phyloP scores from a whole-genome alignment of 768 basidiomycete species.

The Multifurca ochricompacta region DNA sequence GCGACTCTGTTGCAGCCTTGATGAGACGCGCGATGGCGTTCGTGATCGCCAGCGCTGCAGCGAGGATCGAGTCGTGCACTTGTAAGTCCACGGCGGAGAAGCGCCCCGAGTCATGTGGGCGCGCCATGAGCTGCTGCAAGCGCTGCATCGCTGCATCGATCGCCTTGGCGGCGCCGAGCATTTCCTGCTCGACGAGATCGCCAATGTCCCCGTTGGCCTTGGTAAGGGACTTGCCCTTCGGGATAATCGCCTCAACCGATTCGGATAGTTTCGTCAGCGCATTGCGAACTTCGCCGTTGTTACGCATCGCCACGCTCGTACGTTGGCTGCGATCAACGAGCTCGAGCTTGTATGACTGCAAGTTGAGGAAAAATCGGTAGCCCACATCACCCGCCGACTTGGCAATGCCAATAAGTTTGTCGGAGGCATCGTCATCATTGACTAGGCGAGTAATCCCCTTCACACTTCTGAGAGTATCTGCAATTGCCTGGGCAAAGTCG shows the following conservation, averaged over 20 bases:
- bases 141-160: slow-evolving; percentile 91
- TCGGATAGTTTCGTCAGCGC: slow-evolving; percentile 83
- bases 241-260: slow-evolving; percentile 75
- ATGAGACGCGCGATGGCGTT: slow-evolving; percentile 92
- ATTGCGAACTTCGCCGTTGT: slow-evolving; percentile 77
- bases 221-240: slow-evolving; percentile 71
- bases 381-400: slow-evolving; percentile 84
- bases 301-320: slow-evolving; percentile 82
- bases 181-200: slow-evolving; percentile 93
- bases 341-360: slow-evolving; percentile 93
- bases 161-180: slow-evolving; percentile 85
- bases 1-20: slow-evolving; percentile 93
- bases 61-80: slow-evolving; percentile 95
- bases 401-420: slow-evolving; percentile 80
- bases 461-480: slow-evolving; percentile 87
- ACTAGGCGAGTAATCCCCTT: slow-evolving; percentile 94
- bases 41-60: slow-evolving; percentile 92
- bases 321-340: slow-evolving; percentile 59
- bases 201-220: slow-evolving; percentile 90
- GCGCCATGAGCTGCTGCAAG: slow-evolving; percentile 83
- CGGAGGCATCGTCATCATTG: slow-evolving; percentile 84
- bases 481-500: slow-evolving; percentile 87
- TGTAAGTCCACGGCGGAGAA: slow-evolving; percentile 90
- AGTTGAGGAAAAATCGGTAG: slow-evolving; percentile 86
- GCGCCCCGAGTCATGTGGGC: slow-evolving; percentile 80